Conservation (phyloP, 75 land plant species). For the Azolla pinnata region DNA sequence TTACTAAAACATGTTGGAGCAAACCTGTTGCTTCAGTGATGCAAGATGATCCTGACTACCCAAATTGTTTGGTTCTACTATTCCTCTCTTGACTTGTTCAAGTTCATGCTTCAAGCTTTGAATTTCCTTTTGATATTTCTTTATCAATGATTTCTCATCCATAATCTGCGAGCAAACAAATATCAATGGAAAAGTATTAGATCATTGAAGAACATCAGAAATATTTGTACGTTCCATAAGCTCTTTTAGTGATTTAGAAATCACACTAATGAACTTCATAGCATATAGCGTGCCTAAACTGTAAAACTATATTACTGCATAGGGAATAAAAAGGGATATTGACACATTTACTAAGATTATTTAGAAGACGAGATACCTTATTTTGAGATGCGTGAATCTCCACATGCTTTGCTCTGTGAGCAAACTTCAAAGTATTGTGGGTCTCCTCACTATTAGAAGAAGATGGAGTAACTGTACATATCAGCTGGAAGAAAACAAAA, state of each 20-base stretch:
- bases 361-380: too few relatives aligned
- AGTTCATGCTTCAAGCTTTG: constrained; percentile 60
- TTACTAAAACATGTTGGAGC: too few relatives aligned
- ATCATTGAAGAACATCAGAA: too few relatives aligned
- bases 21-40: constrained; percentile 65
- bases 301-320: too few relatives aligned
- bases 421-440: constrained; percentile 88
- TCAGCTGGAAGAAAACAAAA: constrained; percentile 42
- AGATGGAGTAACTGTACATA: constrained; percentile 89
- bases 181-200: too few relatives aligned
- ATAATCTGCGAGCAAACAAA: too few relatives aligned
- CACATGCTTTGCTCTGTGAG: constrained; percentile 66
- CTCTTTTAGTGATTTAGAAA: too few relatives aligned
- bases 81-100: constrained; percentile 60
- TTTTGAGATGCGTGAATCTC: constrained; percentile 74
- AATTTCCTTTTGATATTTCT: constrained; percentile 86
- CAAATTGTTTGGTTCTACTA: constrained; percentile 44
- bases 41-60: constrained; percentile 64
- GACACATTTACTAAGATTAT: too few relatives aligned
- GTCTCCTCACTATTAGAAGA: constrained; percentile 86
- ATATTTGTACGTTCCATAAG: too few relatives aligned
- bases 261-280: too few relatives aligned
- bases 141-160: constrained; percentile 88
- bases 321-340: too few relatives aligned
- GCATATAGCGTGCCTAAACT: too few relatives aligned